A percentile compares a stretch with the other conserved stretches of the same genome.
Conservation (phyloP, 345 rosid species). For the Pistacia integerrima region DNA sequence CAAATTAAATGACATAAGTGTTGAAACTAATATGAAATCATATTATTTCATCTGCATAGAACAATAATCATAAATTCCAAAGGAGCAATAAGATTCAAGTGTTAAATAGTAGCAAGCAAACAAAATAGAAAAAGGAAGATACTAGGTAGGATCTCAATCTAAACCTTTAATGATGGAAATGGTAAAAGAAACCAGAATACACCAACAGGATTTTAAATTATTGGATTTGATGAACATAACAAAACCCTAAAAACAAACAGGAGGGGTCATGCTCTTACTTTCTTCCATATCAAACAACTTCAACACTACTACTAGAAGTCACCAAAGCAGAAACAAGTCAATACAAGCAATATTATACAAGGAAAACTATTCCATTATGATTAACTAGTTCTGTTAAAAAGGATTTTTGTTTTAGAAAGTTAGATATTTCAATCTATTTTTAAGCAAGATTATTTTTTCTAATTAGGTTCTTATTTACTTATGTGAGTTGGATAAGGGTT, state of each 20-base stretch:
- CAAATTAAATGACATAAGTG: no score
- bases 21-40: neutral
- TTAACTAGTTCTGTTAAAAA: no score
- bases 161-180: neutral
- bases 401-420: no score
- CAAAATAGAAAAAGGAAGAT: neutral
- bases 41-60: neutral
- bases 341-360: neutral
- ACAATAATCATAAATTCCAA: neutral
- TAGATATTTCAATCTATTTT: no score
- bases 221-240: neutral
- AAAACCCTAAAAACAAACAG: neutral
- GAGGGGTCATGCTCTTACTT: neutral
- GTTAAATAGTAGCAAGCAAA: neutral
- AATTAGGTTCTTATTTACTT: no score
- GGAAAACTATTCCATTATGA: neutral
- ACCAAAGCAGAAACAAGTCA: neutral
- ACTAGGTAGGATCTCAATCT: neutral
- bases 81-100: neutral
- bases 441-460: no score
- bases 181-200: no score
- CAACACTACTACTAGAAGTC: neutral
- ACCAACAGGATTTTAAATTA: neutral
- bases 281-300: neutral
- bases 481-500: no score